phyloP scores from a whole-genome alignment of 78 protist species.

The Dictyostelium capitatum region DNA sequence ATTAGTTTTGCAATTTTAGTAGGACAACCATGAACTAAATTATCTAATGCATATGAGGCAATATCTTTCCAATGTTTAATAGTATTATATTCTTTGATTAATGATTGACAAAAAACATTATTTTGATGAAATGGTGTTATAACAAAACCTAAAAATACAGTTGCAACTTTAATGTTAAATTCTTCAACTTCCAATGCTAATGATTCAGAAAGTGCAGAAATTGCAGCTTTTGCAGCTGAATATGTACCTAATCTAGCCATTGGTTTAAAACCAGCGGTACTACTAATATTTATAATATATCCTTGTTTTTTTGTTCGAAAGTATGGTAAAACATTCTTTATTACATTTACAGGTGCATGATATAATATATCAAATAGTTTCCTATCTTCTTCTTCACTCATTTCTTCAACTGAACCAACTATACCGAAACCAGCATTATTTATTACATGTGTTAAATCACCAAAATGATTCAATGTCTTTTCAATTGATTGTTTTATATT shows the following conservation, averaged over 20 bases:
- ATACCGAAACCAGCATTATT: constrained; percentile 16
- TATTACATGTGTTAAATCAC: constrained; percentile 3
- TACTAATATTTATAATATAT: constrained; percentile 3
- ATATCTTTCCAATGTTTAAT: not conserved
- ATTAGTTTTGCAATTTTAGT: not conserved
- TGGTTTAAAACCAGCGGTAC: not conserved
- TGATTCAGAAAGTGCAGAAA: not conserved
- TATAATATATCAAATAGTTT: constrained; percentile 1
- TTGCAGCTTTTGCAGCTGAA: not conserved
- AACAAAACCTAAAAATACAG: not conserved
- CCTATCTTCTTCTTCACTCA: not conserved
- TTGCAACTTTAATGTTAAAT: constrained; percentile 27
- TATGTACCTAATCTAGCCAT: not conserved
- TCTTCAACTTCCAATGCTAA: constrained; percentile 30
- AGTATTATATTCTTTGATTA: not conserved
- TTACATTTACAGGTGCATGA: constrained; percentile 15
- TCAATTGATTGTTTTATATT: constrained; percentile 2
- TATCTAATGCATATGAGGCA: not conserved
- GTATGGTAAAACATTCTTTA: not conserved
- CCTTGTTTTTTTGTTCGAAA: not conserved
- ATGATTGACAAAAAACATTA: not conserved
- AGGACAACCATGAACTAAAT: not conserved
- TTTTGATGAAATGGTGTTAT: not conserved
- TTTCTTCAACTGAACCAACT: not conserved
- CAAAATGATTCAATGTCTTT: constrained; percentile 9